Conservation (phyloP, 2,329 filamentous ascomycete species). For the Botrytis fragariae region DNA sequence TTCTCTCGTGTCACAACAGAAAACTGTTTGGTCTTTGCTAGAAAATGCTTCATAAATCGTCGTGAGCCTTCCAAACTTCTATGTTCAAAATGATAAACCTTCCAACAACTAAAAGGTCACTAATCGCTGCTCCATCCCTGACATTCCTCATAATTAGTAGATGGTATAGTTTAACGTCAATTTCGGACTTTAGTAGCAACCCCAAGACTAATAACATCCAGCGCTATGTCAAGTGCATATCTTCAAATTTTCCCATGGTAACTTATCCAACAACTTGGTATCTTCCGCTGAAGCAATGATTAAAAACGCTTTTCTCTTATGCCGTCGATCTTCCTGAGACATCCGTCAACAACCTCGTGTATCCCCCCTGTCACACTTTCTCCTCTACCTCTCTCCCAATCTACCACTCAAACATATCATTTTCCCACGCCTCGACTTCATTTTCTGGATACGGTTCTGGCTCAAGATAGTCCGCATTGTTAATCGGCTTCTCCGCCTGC, state of each 20-base stretch:
- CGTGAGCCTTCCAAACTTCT: neutral
- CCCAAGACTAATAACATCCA: neutral
- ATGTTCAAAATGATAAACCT: neutral
- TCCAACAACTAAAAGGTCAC: neutral
- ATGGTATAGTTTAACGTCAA: constrained; percentile 4
- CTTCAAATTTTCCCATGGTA: neutral
- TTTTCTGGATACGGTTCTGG: neutral
- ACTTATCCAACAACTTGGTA: neutral
- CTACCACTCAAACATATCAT: constrained; percentile 4
- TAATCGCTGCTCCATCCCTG: neutral
- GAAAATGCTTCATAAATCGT: neutral
- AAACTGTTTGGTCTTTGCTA: neutral
- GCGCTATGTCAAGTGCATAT: neutral
- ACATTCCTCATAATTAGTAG: neutral
- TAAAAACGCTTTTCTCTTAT: neutral
- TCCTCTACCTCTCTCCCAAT: neutral
- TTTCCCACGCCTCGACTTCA: neutral
- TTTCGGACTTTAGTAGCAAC: neutral
- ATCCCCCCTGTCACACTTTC: neutral
- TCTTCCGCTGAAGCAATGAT: neutral
- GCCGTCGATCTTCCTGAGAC: neutral
- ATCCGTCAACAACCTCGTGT: neutral
- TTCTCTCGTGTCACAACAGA: neutral
- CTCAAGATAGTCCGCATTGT: neutral
- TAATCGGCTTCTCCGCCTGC: neutral